phyloP scores from a whole-genome alignment of 176 grass and related monocot species.

The Oryza longistaminata region DNA sequence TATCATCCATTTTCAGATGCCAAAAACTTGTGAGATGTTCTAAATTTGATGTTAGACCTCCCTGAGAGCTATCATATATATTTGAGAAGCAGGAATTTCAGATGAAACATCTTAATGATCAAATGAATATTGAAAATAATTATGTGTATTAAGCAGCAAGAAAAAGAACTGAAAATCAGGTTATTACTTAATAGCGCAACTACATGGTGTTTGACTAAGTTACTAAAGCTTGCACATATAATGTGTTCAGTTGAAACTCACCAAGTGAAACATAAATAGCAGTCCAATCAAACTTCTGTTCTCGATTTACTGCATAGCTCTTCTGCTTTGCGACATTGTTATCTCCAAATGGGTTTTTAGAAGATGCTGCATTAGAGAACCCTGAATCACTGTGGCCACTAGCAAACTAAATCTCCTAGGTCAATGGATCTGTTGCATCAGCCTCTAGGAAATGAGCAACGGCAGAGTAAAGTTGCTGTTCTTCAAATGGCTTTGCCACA shows the following conservation, averaged over 20 bases:
- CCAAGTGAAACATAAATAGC: slow-evolving; percentile 5
- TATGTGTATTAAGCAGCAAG: background rate
- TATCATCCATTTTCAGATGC: background rate
- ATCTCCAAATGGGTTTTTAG: background rate
- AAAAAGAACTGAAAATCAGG: background rate
- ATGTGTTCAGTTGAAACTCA: slow-evolving; percentile 27
- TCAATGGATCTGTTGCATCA: slow-evolving; percentile 31
- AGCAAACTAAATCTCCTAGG: background rate
- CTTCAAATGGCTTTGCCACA: slow-evolving; percentile 82
- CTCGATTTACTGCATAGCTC: background rate
- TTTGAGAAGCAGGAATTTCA: background rate
- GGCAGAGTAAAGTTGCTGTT: slow-evolving; percentile 66
- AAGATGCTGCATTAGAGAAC: slow-evolving; percentile 19
- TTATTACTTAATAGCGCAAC: background rate
- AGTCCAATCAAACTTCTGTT: background rate
- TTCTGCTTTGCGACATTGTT: background rate
- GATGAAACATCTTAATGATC: background rate
- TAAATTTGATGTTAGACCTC: background rate
- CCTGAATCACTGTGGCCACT: background rate
- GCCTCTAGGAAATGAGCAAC: slow-evolving; percentile 68
- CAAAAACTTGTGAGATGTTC: background rate
- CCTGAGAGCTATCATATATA: background rate
- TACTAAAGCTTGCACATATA: background rate
- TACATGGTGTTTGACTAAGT: background rate
- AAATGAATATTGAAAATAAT: background rate